Conservation (phyloP, 257 asterid species). For the Capsicum pubescens region DNA sequence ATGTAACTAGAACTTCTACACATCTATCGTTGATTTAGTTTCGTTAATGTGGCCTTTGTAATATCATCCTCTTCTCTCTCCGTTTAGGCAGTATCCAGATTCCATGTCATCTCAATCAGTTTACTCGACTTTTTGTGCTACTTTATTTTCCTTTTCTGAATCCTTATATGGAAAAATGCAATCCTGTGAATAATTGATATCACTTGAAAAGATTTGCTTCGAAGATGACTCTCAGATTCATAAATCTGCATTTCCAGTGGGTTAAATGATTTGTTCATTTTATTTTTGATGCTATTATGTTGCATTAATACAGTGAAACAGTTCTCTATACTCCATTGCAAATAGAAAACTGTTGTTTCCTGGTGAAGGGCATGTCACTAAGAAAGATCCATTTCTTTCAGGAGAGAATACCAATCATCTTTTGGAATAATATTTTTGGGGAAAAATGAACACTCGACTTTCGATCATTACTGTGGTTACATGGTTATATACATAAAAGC, state of each 20-base stretch:
- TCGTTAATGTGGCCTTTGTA: background rate
- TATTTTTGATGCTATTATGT: background rate
- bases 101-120: constrained; percentile 21
- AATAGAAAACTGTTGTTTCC: constrained; percentile 17
- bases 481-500: background rate
- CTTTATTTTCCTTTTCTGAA: constrained; percentile 18
- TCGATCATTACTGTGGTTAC: background rate
- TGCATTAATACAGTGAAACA: constrained; percentile 15
- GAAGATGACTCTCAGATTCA: background rate
- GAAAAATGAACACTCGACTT: background rate
- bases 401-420: background rate
- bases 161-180: background rate
- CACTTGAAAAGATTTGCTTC: background rate
- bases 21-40: background rate
- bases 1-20: background rate
- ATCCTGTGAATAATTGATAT: background rate
- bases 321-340: background rate
- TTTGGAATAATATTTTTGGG: background rate
- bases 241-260: background rate
- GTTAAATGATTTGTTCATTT: constrained; percentile 11
- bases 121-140: background rate
- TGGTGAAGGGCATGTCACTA: background rate
- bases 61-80: background rate
- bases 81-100: constrained; percentile 21
- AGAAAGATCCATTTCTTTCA: background rate